These are phyloP conservation scores for Euphorbia pulcherrima DNA, from an alignment of 345 rosid genomes.

Conservation along the genomic window DNA sequence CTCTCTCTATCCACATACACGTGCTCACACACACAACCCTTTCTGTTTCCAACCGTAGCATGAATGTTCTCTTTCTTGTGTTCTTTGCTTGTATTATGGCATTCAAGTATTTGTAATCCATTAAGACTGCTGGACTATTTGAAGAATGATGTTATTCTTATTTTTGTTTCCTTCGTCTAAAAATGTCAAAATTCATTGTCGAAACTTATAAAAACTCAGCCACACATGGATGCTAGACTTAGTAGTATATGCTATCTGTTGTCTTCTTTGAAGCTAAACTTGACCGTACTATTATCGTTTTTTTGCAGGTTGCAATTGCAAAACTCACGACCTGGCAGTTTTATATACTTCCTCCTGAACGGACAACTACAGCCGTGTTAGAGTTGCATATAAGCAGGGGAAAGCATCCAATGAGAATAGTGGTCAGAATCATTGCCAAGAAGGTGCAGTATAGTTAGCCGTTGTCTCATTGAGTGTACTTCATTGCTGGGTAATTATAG, in stretches of 20 bases:
- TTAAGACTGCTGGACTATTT: not conserved
- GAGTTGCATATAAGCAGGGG: constrained; percentile 22
- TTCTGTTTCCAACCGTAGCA: too few relatives aligned
- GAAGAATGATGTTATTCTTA: not conserved
- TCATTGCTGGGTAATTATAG: not conserved
- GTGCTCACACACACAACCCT: too few relatives aligned
- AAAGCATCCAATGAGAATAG: constrained; percentile 1
- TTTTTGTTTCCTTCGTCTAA: not conserved
- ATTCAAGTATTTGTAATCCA: not conserved
- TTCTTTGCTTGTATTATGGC: not conserved
- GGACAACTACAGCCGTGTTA: constrained; percentile 13
- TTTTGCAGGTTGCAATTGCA: constrained; percentile 27
- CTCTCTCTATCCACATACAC: too few relatives aligned
- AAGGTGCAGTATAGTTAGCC: constrained; percentile 13
- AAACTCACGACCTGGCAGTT: constrained; percentile 16
- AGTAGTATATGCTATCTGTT: not conserved
- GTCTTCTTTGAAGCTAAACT: not conserved
- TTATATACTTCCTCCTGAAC: constrained; percentile 33
- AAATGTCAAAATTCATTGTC: not conserved
- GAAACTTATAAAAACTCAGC: not conserved
- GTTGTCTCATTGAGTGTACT: not conserved
- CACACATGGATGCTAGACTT: not conserved
- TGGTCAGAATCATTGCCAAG: constrained; percentile 9
- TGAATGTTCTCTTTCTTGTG: too few relatives aligned
- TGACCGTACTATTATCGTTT: not conserved